Conservation (phyloP, 805 yeast genomes). For the Kuraishia molischiana region DNA sequence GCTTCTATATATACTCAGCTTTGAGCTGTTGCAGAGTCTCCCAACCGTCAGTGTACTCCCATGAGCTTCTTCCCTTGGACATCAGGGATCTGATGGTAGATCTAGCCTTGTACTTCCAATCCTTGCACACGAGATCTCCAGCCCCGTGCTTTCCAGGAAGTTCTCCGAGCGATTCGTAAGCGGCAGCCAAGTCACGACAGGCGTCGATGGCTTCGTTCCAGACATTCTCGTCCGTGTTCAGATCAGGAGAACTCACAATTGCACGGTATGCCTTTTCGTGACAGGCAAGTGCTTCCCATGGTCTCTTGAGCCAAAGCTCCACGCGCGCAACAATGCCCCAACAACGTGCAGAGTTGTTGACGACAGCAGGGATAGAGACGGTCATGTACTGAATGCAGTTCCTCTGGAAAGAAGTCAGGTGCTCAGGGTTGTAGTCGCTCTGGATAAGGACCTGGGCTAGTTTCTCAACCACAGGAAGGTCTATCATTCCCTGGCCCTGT, state of each 20-base stretch:
- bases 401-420: slow-evolving; percentile 52
- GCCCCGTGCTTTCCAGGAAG: slow-evolving; percentile 70
- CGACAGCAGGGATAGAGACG: slow-evolving; percentile 53
- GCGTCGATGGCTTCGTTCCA: slow-evolving; percentile 80
- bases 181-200: slow-evolving; percentile 70
- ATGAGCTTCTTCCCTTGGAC: slow-evolving; percentile 67
- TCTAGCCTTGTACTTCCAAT: slow-evolving; percentile 83
- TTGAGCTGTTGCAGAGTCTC: slow-evolving; percentile 46
- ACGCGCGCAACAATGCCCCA: slow-evolving; percentile 85
- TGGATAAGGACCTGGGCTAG: slow-evolving; percentile 55
- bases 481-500: slow-evolving; percentile 58
- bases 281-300: slow-evolving; percentile 82
- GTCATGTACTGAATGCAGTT: slow-evolving; percentile 67
- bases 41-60: slow-evolving; percentile 83
- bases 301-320: slow-evolving; percentile 76
- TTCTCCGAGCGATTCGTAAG: slow-evolving; percentile 84
- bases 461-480: slow-evolving; percentile 65
- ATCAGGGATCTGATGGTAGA: slow-evolving; percentile 62
- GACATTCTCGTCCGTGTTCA: slow-evolving; percentile 45
- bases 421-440: slow-evolving; percentile 35
- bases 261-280: slow-evolving; percentile 84
- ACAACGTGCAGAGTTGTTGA: slow-evolving; percentile 55
- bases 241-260: slow-evolving; percentile 49
- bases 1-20: slow-evolving; percentile 15
- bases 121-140: slow-evolving; percentile 79